These are phyloP conservation scores for Podaxis sp. DNA, from an alignment of 768 basidiomycete genomes.

Conservation along the genomic window DNA sequence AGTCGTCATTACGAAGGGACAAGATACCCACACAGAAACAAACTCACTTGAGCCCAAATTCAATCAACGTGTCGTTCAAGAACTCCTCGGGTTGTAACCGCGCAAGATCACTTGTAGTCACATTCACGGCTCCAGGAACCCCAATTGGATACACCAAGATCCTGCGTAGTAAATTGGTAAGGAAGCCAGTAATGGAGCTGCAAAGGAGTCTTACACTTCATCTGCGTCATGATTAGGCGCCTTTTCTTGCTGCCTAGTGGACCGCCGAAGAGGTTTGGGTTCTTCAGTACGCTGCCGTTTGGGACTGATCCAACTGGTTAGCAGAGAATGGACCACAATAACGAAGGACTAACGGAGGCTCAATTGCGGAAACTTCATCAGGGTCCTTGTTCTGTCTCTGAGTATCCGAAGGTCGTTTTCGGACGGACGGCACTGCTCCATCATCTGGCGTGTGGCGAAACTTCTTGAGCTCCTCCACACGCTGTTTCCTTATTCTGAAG, in stretches of 20 bases:
- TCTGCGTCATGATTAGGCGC: conserved; percentile 46
- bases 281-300: conserved; percentile 14
- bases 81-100: conserved; percentile 81
- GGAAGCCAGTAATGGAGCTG: background rate
- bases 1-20: background rate
- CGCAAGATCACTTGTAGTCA: conserved; percentile 75
- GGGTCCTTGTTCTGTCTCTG: background rate
- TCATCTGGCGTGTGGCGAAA: background rate
- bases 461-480: background rate
- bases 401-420: conserved; percentile 1
- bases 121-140: conserved; percentile 72
- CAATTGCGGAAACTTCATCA: background rate
- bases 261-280: conserved; percentile 38
- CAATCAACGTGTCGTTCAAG: conserved; percentile 94
- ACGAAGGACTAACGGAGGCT: conserved; percentile 6
- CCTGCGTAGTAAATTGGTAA: conserved; percentile 36
- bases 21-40: background rate
- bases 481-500: background rate
- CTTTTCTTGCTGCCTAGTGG: conserved; percentile 22
- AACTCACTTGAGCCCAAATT: conserved; percentile 90
- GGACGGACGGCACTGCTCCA: background rate
- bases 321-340: background rate
- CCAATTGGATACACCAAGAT: conserved; percentile 74
- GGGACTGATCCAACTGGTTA: background rate
- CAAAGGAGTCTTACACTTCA: conserved; percentile 50